A percentile compares a stretch with the other conserved stretches of the same genome.
Conservation (phyloP, 768 basidiomycete genomes). For the Agrocybe pediades region DNA sequence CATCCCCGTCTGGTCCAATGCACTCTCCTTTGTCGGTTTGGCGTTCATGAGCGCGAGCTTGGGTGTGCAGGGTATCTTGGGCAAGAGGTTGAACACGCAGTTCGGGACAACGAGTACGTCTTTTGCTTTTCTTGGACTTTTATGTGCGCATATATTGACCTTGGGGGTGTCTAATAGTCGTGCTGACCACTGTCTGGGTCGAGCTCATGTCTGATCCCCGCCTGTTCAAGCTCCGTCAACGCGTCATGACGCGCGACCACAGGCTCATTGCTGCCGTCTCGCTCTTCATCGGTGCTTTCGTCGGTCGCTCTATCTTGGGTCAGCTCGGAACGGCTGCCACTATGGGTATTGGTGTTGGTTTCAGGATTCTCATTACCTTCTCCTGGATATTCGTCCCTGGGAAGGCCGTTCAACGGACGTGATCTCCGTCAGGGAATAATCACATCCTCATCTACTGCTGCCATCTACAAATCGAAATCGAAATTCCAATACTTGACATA, state of each 20-base stretch:
- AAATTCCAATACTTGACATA: too few relatives aligned
- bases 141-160: not conserved
- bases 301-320: constrained; percentile 58
- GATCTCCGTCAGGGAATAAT: too few relatives aligned
- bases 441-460: too few relatives aligned
- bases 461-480: too few relatives aligned
- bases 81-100: constrained; percentile 77
- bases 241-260: constrained; percentile 67
- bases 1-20: constrained; percentile 71
- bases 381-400: constrained; percentile 70
- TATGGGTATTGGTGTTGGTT: constrained; percentile 65
- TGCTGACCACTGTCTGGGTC: constrained; percentile 88
- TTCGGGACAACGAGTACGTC: constrained; percentile 74
- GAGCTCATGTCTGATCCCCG: constrained; percentile 83
- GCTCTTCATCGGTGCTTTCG: constrained; percentile 81
- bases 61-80: constrained; percentile 86
- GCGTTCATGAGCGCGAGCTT: constrained; percentile 82
- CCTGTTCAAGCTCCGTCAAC: constrained; percentile 59
- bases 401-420: constrained; percentile 10
- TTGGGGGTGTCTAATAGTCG: constrained; percentile 51
- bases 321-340: constrained; percentile 62
- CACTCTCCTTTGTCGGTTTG: constrained; percentile 66
- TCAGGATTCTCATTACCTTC: constrained; percentile 61
- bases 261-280: constrained; percentile 62
- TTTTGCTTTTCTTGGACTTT: not conserved